Conservation (phyloP, 2,329 filamentous ascomycete genomes). For the Aspergillus japonicus region DNA sequence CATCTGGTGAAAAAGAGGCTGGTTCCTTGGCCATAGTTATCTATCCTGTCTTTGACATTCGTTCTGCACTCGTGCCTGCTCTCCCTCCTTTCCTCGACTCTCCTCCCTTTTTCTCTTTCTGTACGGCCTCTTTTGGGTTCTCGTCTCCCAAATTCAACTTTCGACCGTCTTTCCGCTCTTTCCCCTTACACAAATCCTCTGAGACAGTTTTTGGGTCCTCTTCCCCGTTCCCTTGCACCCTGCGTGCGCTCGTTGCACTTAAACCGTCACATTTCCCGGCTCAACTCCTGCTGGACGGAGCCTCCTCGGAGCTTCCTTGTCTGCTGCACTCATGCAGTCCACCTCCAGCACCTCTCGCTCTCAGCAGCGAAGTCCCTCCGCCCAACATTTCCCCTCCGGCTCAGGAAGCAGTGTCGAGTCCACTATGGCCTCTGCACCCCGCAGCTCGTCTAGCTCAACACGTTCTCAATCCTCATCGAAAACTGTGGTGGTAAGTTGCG, state of each 20-base stretch:
- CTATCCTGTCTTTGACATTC: not conserved
- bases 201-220: constrained; percentile 14
- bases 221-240: constrained; percentile 12
- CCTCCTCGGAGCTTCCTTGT: constrained; percentile 4
- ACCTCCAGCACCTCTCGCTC: constrained; percentile 28
- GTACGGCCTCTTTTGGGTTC: constrained; percentile 4
- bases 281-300: not conserved
- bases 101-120: not conserved
- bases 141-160: not conserved
- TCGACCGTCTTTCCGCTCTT: constrained; percentile 7
- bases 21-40: constrained; percentile 1
- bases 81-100: constrained; percentile 2
- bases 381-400: constrained; percentile 27
- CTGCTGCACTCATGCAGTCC: constrained; percentile 23
- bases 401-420: constrained; percentile 51
- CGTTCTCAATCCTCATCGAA: constrained; percentile 58
- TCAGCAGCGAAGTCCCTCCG: constrained; percentile 50
- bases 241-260: constrained; percentile 13
- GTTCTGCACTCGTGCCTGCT: not conserved
- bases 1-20: constrained; percentile 1
- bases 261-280: not conserved
- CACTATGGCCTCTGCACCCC: constrained; percentile 57
- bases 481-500: constrained; percentile 58
- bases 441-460: constrained; percentile 65
- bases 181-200: constrained; percentile 15